Base-by-base conservation (phyloP, 1,284 basidiomycete genomes). In the Neolentinus lepideus region DNA sequence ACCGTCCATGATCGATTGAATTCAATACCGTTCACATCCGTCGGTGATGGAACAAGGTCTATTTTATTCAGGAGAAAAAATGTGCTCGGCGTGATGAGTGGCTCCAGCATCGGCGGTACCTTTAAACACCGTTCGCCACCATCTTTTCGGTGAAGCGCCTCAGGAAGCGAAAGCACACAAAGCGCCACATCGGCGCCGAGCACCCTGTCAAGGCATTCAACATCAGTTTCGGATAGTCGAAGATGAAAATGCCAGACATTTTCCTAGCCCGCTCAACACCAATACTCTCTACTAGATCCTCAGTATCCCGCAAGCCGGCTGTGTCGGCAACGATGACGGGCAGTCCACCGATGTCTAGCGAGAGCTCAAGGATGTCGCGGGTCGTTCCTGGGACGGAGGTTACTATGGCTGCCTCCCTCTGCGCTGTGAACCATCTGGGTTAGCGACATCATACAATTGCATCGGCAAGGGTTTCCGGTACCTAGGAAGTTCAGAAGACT, bases 341-440 rank as follows among this genome's bases (percentile, higher is more conserved):
- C 51, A 92, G 74, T 0, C 93, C 93, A 12, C 83, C 88, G n/a
- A 94, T 84, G 65, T 96, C 92, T 0, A 96, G 76, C 0, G 88
- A 84, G 3, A 94, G 73, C 61, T 92, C 86, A 1, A 96, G 75
- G 3, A 94, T 80, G 63, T 95, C 93, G 26, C 93, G 78, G 1
- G 93, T 96, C 0, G 93, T 96, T 0, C 93, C 93, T 0, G 93
- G 88, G 14, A 91, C 75, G 8, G 85, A 75, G 1, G 92, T 93
- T 10, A 94, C 91, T 54, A 96, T 95, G 0, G 93, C 90, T 0
- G 91, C 92, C 59, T 92, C 90, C 21, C 92, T 77, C 62, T 89
- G 87, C 6, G 88, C 91, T 92, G 62, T 10, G 2, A 19, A 2
- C 24, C 6, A 43, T n/a, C n/a, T 3, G 11, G 26, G 47, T 46